A percentile compares a stretch with the other conserved stretches of the same genome.
These are phyloP conservation scores for Saccharomyces kudriavzevii DNA, from an alignment of 805 yeast species.

Conservation along the genomic window DNA sequence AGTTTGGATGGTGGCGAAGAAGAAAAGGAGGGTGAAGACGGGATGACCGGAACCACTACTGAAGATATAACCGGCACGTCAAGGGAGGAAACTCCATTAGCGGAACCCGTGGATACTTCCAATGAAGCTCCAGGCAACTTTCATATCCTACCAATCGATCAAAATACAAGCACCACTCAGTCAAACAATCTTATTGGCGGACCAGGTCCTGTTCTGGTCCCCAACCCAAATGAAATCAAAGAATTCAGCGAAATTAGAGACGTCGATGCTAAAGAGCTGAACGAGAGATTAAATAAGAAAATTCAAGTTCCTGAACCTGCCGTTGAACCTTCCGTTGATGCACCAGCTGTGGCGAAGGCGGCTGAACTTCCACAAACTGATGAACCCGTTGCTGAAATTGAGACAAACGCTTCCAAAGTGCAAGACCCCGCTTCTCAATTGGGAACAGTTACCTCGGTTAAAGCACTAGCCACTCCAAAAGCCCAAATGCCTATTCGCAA, in stretches of 20 bases:
- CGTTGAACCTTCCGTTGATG: constrained; percentile 4
- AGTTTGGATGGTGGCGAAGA: neutral
- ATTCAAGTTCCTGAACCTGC: constrained; percentile 4
- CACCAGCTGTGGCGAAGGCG: constrained; percentile 1
- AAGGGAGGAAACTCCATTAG: constrained; percentile 13
- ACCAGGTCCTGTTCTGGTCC: constrained; percentile 55
- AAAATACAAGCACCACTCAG: constrained; percentile 30
- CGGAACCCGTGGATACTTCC: constrained; percentile 10
- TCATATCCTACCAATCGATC: constrained; percentile 38
- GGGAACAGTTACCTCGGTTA: neutral
- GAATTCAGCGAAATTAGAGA: constrained; percentile 53
- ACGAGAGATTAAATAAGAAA: constrained; percentile 33
- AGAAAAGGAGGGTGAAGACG: neutral
- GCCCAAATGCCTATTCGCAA: neutral
- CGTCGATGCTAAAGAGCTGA: constrained; percentile 53
- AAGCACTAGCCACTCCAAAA: neutral
- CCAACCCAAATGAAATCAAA: constrained; percentile 52
- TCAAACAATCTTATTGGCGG: constrained; percentile 47
- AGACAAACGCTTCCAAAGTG: neutral
- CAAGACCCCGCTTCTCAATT: neutral
- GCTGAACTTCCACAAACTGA: constrained; percentile 5
- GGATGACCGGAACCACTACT: neutral
- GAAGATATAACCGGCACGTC: constrained; percentile 6
- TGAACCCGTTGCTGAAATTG: constrained; percentile 3
- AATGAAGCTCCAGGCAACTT: constrained; percentile 12